Conservation (phyloP, 1,139 yeast genomes). For the Pichia sp. region DNA sequence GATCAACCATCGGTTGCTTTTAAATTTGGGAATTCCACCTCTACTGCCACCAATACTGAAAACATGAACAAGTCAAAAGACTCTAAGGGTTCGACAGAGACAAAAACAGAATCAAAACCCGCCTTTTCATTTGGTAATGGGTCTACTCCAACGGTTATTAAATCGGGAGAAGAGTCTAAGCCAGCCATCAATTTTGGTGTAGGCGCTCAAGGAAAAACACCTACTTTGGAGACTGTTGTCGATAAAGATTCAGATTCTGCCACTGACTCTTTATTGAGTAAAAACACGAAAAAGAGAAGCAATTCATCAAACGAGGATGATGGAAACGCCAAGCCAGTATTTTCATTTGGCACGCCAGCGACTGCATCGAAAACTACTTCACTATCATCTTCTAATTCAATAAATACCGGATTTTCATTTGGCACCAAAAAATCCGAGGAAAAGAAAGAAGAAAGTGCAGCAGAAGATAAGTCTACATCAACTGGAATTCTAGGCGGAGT, state of each 20-base stretch:
- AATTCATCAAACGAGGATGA: not conserved
- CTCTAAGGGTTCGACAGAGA: not conserved
- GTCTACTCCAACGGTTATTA: too few species aligned
- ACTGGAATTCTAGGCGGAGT: not conserved
- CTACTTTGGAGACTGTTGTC: not conserved
- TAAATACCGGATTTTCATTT: not conserved
- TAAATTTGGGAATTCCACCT: not conserved
- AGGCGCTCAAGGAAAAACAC: not conserved
- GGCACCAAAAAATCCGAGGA: not conserved
- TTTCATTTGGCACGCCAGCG: not conserved
- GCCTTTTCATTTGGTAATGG: not conserved
- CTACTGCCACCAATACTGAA: not conserved
- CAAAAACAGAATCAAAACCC: not conserved
- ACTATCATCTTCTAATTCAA: not conserved
- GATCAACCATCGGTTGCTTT: not conserved
- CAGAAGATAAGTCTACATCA: not conserved
- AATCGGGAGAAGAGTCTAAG: not conserved
- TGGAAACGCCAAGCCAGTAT: not conserved
- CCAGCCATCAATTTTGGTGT: not conserved
- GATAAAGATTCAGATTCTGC: slow-evolving; percentile 1
- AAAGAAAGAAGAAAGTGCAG: not conserved
- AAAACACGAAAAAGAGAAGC: not conserved
- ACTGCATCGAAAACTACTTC: not conserved
- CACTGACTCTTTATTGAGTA: too few species aligned
- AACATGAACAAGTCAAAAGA: too few species aligned